Evolutionary conservation across 176 grass and related monocot genomes (phyloP), one percentile per base, ranked within the genome.

Genomic region (Saccharum spontaneum): DNA sequence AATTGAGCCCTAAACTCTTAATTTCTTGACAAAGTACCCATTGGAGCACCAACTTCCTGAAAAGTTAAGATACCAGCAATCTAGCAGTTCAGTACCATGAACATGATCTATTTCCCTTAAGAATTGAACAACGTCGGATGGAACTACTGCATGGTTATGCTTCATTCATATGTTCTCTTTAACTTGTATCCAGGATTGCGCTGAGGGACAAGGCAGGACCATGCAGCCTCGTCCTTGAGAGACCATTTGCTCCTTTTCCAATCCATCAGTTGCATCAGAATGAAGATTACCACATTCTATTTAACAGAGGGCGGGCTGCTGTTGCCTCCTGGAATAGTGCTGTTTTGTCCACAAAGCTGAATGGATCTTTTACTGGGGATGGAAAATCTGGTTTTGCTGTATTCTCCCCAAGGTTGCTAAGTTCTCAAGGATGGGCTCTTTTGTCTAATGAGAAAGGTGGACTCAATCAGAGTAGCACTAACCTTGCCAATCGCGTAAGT

Each of bases 211-310:
- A 71, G 26, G 77, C 84, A 12, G 91, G 89, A 67, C 87, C 80
- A 62, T 93, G 82, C 84, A 90, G 88, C 86, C 91, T 98, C 95
- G 78, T 98, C 49, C 91, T 98, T 73, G 96, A 98, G 87, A 94
- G 96, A 59, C 96, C 96, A 72, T 94, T 92, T 76, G 40, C 96
- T 76, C 96, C 96, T 67, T 98, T 90, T 65, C 96, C 96, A 5
- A 95, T 98, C 74, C 93, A 98, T 79, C 87, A 95, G 62, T 78
- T 98, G 59, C 93, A 91, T 85, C 79, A 91, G 75, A 90, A 89
- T 81, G 91, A 82, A 75, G 91, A 90, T 90, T 93, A 92, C 62
- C 79, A 86, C 71, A 75, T 89, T 16, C 84, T 98, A 30, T 98
- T 94, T 91, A 98, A 98, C 85, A 95, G 59, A 92, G 96, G 96